Evolutionary conservation across 176 grass and related monocot genomes (phyloP), one percentile per base, ranked within the genome.

Genomic region (Triticum turgidum): DNA sequence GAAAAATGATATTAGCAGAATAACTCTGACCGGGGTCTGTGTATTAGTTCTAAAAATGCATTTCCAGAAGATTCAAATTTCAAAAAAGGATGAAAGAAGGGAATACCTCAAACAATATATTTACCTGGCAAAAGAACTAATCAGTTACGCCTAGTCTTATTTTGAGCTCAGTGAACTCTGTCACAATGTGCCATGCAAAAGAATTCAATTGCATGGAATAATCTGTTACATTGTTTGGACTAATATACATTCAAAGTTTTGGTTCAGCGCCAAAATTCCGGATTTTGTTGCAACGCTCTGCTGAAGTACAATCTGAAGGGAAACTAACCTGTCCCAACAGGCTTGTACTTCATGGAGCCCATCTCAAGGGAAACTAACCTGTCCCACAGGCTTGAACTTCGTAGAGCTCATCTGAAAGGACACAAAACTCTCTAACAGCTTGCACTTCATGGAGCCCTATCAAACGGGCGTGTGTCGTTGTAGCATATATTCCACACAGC

Each of bases 401-500:
- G 1, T 21, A 59, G 18, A 59, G 20, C 56, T 1, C 56, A 0
- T 21, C 56, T 21, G 20, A 20, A 21, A 59, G 56, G 56, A 59
- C 56, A 63, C 61, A 63, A 62, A 62, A 62, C n/a, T 22, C 20
- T 24, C n/a, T 3, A 24, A 24, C 20, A 63, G 61, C 9, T 69
- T 37, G 11, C 82, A 80, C 29, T 45, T 92, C 61, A 92, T 64
- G 92, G 92, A 80, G 97, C 97, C 73, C 97, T 92, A 51, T 96
- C 97, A 35, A 99, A 99, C 14, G 97, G 97, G 4, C 67, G 75
- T 13, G 94, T 90, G 68, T 99, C 94, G 80, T 96, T 89, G 76
- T 96, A 96, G 82, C 94, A 99, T 79, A 94, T 92, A 83, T 94
- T 68, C 97, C 97, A 96, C 17, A 99, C 87, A 61, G 97, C 82